phyloP scores from a whole-genome alignment of 2,329 filamentous ascomycete genomes.

The Cytospora paraplurivora region DNA sequence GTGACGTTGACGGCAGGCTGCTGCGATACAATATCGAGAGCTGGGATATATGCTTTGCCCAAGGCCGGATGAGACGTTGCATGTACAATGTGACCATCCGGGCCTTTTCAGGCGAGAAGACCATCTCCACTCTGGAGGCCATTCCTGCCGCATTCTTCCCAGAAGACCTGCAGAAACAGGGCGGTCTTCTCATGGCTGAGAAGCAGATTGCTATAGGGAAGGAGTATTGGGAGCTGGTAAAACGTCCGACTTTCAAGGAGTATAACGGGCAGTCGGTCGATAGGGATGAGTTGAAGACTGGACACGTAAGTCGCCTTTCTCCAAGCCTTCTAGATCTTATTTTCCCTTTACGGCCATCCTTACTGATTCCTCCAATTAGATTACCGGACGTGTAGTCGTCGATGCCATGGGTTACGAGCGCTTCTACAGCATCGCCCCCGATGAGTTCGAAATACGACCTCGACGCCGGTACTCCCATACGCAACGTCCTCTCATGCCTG shows the following conservation, averaged over 20 bases:
- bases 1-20: constrained; percentile 7
- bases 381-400: constrained; percentile 47
- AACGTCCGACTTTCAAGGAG: constrained; percentile 49
- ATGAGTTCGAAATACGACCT: constrained; percentile 11
- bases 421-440: constrained; percentile 37
- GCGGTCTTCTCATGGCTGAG: constrained; percentile 38
- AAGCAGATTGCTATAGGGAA: constrained; percentile 46
- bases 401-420: constrained; percentile 46
- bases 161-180: constrained; percentile 38
- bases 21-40: constrained; percentile 37
- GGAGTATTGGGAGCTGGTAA: constrained; percentile 50
- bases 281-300: constrained; percentile 32
- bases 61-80: constrained; percentile 40
- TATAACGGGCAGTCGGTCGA: constrained; percentile 47
- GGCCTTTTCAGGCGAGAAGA: constrained; percentile 48
- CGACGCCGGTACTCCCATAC: neutral
- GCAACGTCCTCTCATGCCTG: neutral
- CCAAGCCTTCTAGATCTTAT: neutral
- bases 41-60: constrained; percentile 46
- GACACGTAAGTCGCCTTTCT: constrained; percentile 29
- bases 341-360: neutral
- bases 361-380: constrained; percentile 28
- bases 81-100: constrained; percentile 42
- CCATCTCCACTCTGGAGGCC: constrained; percentile 44
- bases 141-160: constrained; percentile 48